phyloP scores from a whole-genome alignment of 2,329 filamentous ascomycete species.

The Mycogone perniciosa region DNA sequence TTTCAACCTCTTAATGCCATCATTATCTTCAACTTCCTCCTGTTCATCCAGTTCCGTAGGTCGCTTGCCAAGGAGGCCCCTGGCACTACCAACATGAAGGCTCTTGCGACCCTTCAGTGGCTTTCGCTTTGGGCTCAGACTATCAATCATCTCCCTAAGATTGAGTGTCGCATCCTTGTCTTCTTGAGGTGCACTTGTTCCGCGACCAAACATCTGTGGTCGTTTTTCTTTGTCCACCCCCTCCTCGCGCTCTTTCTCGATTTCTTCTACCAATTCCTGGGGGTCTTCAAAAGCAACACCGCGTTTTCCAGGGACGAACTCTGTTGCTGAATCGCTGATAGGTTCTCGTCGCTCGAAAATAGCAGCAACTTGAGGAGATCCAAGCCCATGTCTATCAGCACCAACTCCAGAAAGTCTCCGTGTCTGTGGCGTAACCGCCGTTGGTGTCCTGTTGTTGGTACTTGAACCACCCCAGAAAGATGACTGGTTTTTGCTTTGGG shows the following conservation, averaged over 20 bases:
- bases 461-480: conserved; percentile 47
- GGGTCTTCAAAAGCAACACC: conserved; percentile 61
- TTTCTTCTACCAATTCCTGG: conserved; percentile 52
- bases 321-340: conserved; percentile 58
- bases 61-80: conserved; percentile 66
- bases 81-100: conserved; percentile 67
- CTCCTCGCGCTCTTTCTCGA: conserved; percentile 53
- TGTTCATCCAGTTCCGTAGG: conserved; percentile 64
- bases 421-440: conserved; percentile 45
- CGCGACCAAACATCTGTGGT: conserved; percentile 48
- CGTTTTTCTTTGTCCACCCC: conserved; percentile 57
- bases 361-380: conserved; percentile 67
- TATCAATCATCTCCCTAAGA: conserved; percentile 71
- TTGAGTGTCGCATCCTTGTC: conserved; percentile 60
- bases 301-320: conserved; percentile 52
- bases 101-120: conserved; percentile 64
- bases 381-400: conserved; percentile 62
- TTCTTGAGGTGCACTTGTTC: conserved; percentile 37
- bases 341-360: conserved; percentile 66
- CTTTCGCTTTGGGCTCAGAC: conserved; percentile 69
- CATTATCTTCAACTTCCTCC: conserved; percentile 52
- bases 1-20: conserved; percentile 63
- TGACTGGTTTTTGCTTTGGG: conserved; percentile 17
- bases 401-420: conserved; percentile 62
- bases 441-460: conserved; percentile 55